phyloP scores from a whole-genome alignment of 805 yeast genomes.

The Starmerella ratchasimensis region DNA sequence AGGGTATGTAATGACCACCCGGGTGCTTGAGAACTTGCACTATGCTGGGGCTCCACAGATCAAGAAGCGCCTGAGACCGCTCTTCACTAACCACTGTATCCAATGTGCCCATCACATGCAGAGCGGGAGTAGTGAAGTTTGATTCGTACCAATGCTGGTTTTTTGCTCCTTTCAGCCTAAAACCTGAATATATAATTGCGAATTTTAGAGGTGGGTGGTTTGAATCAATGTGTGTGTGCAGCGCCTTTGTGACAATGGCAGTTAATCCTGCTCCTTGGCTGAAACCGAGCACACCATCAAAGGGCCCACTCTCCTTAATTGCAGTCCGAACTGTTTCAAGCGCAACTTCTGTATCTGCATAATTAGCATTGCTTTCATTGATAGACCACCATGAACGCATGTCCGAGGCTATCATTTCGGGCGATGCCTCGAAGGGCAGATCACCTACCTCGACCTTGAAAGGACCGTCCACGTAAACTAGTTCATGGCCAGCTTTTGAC shows the following conservation, averaged over 20 bases:
- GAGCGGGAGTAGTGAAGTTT: slow-evolving; percentile 30
- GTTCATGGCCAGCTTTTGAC: slow-evolving; percentile 49
- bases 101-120: slow-evolving; percentile 73
- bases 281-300: slow-evolving; percentile 79
- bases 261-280: slow-evolving; percentile 90
- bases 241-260: slow-evolving; percentile 46
- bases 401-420: slow-evolving; percentile 19
- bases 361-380: slow-evolving; percentile 27
- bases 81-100: slow-evolving; percentile 75
- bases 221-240: slow-evolving; percentile 40
- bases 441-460: slow-evolving; percentile 49
- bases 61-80: slow-evolving; percentile 48
- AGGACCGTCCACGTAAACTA: slow-evolving; percentile 74
- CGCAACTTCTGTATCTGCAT: slow-evolving; percentile 30
- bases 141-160: slow-evolving; percentile 25
- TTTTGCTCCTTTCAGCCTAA: slow-evolving; percentile 21
- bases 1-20: slow-evolving; percentile 95
- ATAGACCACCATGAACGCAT: slow-evolving; percentile 70
- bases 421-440: slow-evolving; percentile 47
- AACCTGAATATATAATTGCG: slow-evolving; percentile 64
- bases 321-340: slow-evolving; percentile 40
- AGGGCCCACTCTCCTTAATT: slow-evolving; percentile 58
- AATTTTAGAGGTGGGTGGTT: slow-evolving; percentile 47
- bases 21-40: slow-evolving; percentile 60
- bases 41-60: slow-evolving; percentile 33